Conservation (phyloP, 495 filamentous ascomycete species). For the Massariosphaeria phaeospora region DNA sequence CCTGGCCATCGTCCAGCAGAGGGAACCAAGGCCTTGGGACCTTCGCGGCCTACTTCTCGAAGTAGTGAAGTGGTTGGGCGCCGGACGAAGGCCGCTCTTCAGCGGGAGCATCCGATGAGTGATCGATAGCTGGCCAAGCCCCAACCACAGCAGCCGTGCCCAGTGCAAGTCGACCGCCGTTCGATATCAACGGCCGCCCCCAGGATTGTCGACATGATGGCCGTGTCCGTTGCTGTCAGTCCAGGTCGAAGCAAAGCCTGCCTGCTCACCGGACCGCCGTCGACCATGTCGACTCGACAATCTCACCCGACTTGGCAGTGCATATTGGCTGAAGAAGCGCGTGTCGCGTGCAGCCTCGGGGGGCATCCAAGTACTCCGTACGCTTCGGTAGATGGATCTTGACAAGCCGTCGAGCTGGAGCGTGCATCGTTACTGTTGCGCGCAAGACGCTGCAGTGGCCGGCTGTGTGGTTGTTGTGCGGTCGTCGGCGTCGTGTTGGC, state of each 20-base stretch:
- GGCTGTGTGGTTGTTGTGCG: no score
- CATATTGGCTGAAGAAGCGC: neutral
- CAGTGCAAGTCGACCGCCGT: neutral
- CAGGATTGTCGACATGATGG: neutral
- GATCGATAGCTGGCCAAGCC: neutral
- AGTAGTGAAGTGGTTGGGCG: conserved; percentile 11
- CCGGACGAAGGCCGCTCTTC: conserved; percentile 14
- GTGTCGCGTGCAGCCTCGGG: conserved; percentile 7
- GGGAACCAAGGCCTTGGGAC: conserved; percentile 28
- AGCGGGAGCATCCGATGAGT: conserved; percentile 27
- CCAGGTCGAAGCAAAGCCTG: conserved; percentile 7
- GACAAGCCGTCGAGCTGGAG: conserved; percentile 13
- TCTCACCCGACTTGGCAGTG: conserved; percentile 14
- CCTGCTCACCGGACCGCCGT: conserved; percentile 1
- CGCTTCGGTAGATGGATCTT: neutral
- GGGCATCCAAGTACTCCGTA: neutral
- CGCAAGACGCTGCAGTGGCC: no score
- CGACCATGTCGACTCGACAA: neutral
- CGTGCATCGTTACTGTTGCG: no score
- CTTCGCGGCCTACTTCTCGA: neutral
- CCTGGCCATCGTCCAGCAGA: conserved; percentile 16
- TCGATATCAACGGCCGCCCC: neutral
- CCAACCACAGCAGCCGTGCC: neutral
- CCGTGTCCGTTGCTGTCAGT: neutral
- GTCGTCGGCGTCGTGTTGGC: no score